Evolutionary conservation across 208 protist species (phyloP).

Genomic region (Crithidia mellificae): DNA sequence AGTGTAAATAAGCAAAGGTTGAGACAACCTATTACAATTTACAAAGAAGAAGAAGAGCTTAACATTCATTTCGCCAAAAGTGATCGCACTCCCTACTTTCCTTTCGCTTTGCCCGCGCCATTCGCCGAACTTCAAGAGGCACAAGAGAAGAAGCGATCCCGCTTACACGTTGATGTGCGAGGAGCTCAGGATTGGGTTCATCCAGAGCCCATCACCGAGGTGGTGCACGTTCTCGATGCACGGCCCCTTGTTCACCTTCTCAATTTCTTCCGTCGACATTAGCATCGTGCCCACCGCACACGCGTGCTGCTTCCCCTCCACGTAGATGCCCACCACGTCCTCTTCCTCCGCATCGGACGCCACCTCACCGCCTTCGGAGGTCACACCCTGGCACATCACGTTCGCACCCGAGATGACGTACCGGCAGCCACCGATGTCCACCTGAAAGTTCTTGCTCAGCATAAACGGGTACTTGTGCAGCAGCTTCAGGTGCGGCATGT

Average conservation of each 20-base stretch:
- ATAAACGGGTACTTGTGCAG: constrained; percentile 98
- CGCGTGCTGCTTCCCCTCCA: constrained; percentile 97
- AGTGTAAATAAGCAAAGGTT: too few relatives aligned
- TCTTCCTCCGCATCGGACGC: constrained; percentile 54
- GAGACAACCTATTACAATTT: too few relatives aligned
- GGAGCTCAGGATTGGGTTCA: constrained; percentile 86
- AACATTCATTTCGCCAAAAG: too few relatives aligned
- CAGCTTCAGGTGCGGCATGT: constrained; percentile 94
- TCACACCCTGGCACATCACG: constrained; percentile 98
- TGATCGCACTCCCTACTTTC: too few relatives aligned
- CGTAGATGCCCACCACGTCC: constrained; percentile 86
- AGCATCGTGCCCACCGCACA: constrained; percentile 92
- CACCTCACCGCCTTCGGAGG: constrained; percentile 91
- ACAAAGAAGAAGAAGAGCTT: too few relatives aligned
- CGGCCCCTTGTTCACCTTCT: constrained; percentile 87
- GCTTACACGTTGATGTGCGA: constrained; percentile 75
- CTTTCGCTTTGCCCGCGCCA: too few relatives aligned
- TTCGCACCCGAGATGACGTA: constrained; percentile 97
- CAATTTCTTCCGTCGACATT: constrained; percentile 94
- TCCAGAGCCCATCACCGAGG: constrained; percentile 96
- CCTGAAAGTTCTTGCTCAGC: constrained; percentile 90
- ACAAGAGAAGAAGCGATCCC: not conserved
- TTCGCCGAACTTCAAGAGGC: not conserved
- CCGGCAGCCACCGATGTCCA: constrained; percentile 97
- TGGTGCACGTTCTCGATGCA: constrained; percentile 97